phyloP scores from a whole-genome alignment of 202 grass and related monocot genomes.

The Miscanthus sacchariflorus region DNA sequence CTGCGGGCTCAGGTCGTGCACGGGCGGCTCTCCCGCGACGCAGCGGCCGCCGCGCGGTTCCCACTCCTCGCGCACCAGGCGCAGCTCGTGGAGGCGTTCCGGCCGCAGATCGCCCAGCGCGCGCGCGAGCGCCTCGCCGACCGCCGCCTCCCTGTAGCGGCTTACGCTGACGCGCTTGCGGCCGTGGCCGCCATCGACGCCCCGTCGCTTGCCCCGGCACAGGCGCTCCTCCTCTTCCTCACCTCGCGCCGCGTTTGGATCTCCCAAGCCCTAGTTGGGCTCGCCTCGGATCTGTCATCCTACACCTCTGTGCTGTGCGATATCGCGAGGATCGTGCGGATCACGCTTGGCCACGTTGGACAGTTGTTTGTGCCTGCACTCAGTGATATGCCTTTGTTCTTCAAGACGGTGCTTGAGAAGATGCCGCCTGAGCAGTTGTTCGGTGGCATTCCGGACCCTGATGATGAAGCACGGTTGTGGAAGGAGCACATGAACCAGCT shows the following conservation, averaged over 20 bases:
- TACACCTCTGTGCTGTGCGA: constrained; percentile 80
- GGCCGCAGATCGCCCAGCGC: constrained; percentile 82
- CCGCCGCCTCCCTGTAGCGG: constrained; percentile 63
- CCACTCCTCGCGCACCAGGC: constrained; percentile 87
- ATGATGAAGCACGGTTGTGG: constrained; percentile 81
- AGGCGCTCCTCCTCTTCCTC: constrained; percentile 72
- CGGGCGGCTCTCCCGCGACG: constrained; percentile 63
- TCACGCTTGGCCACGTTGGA: constrained; percentile 80
- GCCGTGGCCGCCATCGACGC: constrained; percentile 72
- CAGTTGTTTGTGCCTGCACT: constrained; percentile 79
- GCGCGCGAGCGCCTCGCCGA: constrained; percentile 83
- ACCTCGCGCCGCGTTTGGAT: constrained; percentile 86
- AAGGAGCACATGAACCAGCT: constrained; percentile 85
- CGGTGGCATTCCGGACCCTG: constrained; percentile 93
- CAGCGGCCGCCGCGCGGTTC: constrained; percentile 65
- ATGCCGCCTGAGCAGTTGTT: constrained; percentile 86
- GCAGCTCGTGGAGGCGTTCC: constrained; percentile 90
- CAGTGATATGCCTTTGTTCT: constrained; percentile 89
- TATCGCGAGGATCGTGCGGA: constrained; percentile 68
- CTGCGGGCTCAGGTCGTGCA: constrained; percentile 79
- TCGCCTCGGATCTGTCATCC: constrained; percentile 61
- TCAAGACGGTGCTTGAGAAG: constrained; percentile 84
- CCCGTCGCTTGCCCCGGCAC: constrained; percentile 58
- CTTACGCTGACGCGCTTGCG: constrained; percentile 87
- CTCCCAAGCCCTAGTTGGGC: constrained; percentile 66